These are phyloP conservation scores for Butyriboletus appendiculatus DNA, from an alignment of 1,284 basidiomycete species.

Conservation along the genomic window DNA sequence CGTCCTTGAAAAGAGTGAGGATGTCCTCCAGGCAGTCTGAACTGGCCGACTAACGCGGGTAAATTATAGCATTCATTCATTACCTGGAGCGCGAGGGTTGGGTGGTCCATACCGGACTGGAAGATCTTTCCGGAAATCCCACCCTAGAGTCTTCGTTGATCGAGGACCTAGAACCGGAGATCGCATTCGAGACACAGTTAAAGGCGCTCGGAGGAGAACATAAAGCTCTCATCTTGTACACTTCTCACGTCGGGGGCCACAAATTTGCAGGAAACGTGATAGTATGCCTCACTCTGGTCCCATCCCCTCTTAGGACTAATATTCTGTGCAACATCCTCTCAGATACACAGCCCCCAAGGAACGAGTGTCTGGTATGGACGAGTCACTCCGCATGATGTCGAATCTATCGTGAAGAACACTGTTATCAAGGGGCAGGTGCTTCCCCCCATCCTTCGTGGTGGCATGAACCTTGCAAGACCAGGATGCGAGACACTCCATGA, in stretches of 20 bases:
- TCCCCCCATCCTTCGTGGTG: slow-evolving; percentile 81
- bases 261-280: slow-evolving; percentile 91
- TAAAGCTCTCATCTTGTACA: slow-evolving; percentile 78
- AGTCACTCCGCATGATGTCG: slow-evolving; percentile 86
- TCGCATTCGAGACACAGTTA: slow-evolving; percentile 47
- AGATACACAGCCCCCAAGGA: slow-evolving; percentile 88
- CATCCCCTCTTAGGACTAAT: background rate
- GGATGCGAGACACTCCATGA: slow-evolving; percentile 67
- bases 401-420: slow-evolving; percentile 85
- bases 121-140: slow-evolving; percentile 57
- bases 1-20: slow-evolving; percentile 71
- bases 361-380: slow-evolving; percentile 92
- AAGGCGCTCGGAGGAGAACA: slow-evolving; percentile 50
- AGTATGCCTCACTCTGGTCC: slow-evolving; percentile 41
- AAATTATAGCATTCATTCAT: slow-evolving; percentile 54
- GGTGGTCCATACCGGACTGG: slow-evolving; percentile 73
- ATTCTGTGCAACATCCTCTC: background rate
- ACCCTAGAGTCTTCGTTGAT: slow-evolving; percentile 54
- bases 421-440: slow-evolving; percentile 83
- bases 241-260: slow-evolving; percentile 91
- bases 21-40: background rate
- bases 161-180: slow-evolving; percentile 38
- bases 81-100: slow-evolving; percentile 68
- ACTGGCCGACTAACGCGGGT: slow-evolving; percentile 4
- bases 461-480: slow-evolving; percentile 71